Conservation (phyloP, 192 early-diverging fungal genomes). For the Rhizophagus prolifer region DNA sequence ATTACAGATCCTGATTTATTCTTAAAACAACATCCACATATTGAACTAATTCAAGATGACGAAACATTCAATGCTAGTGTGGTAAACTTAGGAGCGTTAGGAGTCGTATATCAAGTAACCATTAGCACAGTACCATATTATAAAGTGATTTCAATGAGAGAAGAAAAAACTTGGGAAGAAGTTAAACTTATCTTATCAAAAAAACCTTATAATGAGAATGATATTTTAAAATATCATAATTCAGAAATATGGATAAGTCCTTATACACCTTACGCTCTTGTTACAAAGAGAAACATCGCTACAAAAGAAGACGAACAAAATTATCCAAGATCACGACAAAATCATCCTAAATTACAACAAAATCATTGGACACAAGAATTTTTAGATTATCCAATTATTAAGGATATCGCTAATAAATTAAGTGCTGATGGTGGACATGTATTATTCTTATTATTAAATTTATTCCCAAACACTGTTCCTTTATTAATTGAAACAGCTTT, state of each 20-base stretch:
- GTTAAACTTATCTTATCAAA: conserved; percentile 1
- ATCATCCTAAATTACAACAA: not conserved
- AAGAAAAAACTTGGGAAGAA: conserved; percentile 12
- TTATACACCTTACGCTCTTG: not conserved
- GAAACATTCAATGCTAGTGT: not conserved
- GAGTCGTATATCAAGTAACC: not conserved
- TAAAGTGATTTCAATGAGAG: not conserved
- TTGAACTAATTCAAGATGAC: conserved; percentile 2
- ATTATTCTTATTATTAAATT: not conserved
- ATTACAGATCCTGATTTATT: conserved; percentile 4
- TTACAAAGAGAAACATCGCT: not conserved
- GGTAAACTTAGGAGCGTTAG: conserved; percentile 6
- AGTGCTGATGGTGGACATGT: not conserved
- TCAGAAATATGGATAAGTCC: conserved; percentile 13
- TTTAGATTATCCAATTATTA: conserved; percentile 3
- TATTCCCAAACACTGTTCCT: not conserved
- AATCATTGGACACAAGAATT: not conserved
- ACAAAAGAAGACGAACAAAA: conserved; percentile 1
- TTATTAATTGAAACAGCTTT: conserved; percentile 10
- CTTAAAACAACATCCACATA: not conserved
- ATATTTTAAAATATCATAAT: not conserved
- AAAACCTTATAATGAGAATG: not conserved
- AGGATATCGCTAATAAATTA: not conserved
- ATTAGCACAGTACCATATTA: not conserved
- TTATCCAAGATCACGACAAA: not conserved